Evolutionary conservation across 495 filamentous ascomycete species (phyloP), one percentile per base, ranked within the genome.

Genomic region (Pseudomonodictys pantanalensis): DNA sequence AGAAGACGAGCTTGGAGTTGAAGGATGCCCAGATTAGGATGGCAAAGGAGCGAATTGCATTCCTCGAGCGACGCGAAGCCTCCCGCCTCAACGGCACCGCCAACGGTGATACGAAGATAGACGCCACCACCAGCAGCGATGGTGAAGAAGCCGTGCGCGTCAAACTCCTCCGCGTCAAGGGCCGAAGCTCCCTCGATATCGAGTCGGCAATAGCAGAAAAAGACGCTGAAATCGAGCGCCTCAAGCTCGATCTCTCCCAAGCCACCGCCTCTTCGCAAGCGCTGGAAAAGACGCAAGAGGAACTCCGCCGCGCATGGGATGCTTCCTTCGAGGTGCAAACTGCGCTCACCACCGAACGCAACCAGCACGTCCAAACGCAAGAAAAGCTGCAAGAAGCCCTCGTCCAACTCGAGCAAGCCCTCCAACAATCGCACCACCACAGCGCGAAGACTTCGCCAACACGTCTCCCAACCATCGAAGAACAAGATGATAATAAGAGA

Each of bases 1-100:
- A 56, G 5, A 62, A 50, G 35, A 35, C 58, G 18, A 24, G 29
- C 1, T 25, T 62, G 1, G 58, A 62, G 17, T 23, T 62, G 12
- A 62, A 56, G 29, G 51, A 62, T 17, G 48, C 58, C 12, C 58
- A 62, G 26, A 12, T 62, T 2, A 29, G 35, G n/a, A 51, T n/a
- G 23, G n/a, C 56, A 2, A 62, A 62, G 20, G 43, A 62, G n/a
- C 42, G 51, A 10, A 29, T 62, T n/a, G 58, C 44, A 3, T 42
- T 44, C 11, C 26, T 56, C 6, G 58, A 62, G 33, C 20, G 44
- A 1, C 29, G 10, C 41, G 51, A 15, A 50, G 11, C 8, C 49
- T 22, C 7, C 6, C 3, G 6, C 15, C 24, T n/a, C n/a, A n/a
- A n/a, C n/a, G n/a, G n/a, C n/a, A n/a, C n/a, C n/a, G n/a, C n/a